Percentiles rank a stretch among this genome's conserved stretches.
Evolutionary conservation across 2,329 filamentous ascomycete genomes (phyloP).

Genomic region (Aureobasidium lini): DNA sequence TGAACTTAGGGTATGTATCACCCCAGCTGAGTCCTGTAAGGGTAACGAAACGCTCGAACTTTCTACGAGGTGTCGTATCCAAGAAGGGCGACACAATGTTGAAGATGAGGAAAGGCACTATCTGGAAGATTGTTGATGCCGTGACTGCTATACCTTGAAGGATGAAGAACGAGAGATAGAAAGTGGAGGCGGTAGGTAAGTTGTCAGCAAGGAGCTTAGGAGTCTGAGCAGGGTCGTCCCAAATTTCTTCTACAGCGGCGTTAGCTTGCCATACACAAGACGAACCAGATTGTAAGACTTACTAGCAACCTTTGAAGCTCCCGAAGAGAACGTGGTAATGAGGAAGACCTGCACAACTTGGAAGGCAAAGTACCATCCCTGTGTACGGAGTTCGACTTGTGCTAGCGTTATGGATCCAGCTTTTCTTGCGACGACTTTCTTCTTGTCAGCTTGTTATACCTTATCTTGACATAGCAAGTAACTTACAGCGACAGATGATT

Average conservation of each 20-base stretch:
- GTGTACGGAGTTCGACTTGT: slow-evolving; percentile 32
- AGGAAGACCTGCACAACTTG: slow-evolving; percentile 34
- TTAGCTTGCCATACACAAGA: background rate
- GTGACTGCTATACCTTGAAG: slow-evolving; percentile 26
- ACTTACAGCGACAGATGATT: slow-evolving; percentile 28
- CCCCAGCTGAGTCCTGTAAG: slow-evolving; percentile 36
- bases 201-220: slow-evolving; percentile 26
- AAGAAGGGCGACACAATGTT: slow-evolving; percentile 25
- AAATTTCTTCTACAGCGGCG: slow-evolving; percentile 20
- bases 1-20: slow-evolving; percentile 35
- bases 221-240: slow-evolving; percentile 23
- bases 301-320: slow-evolving; percentile 22
- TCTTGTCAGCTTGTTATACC: slow-evolving; percentile 19
- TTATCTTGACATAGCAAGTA: too few relatives aligned
- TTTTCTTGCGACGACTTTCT: slow-evolving; percentile 19
- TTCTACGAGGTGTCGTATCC: slow-evolving; percentile 37
- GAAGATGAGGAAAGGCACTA: slow-evolving; percentile 24
- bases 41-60: slow-evolving; percentile 36
- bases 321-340: slow-evolving; percentile 29
- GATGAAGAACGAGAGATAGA: slow-evolving; percentile 32
- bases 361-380: slow-evolving; percentile 31
- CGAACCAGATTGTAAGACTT: background rate
- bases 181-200: slow-evolving; percentile 30
- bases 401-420: slow-evolving; percentile 26
- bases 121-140: slow-evolving; percentile 23